These are phyloP conservation scores for Trifolium dubium DNA, from an alignment of 306 rosid genomes.

Conservation along the genomic window DNA sequence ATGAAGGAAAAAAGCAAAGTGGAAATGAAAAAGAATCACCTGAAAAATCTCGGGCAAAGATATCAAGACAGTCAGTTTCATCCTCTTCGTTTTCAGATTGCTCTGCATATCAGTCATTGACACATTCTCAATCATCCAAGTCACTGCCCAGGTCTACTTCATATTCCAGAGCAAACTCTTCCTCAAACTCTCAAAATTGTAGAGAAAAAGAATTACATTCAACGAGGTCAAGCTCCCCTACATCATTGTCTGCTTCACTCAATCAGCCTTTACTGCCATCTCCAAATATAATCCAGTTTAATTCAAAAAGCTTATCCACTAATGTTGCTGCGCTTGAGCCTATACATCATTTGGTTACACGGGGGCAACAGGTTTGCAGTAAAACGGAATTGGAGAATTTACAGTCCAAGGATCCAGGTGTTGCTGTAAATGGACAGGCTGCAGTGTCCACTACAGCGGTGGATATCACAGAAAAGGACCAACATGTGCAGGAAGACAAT, in stretches of 20 bases:
- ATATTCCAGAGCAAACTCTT: background rate
- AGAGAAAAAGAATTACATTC: background rate
- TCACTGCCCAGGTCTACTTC: background rate
- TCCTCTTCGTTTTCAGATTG: background rate
- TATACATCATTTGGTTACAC: background rate
- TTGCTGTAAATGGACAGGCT: slow-evolving; percentile 5
- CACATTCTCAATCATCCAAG: background rate
- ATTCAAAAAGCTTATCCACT: background rate
- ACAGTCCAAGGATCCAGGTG: background rate
- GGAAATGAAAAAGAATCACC: background rate
- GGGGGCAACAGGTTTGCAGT: background rate
- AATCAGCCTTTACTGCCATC: background rate
- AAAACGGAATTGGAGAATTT: background rate
- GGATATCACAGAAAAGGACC: slow-evolving; percentile 42
- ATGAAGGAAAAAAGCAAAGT: background rate
- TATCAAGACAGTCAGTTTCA: background rate
- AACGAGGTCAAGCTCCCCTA: background rate
- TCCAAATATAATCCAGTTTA: background rate
- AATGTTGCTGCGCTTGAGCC: background rate
- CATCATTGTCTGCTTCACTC: background rate
- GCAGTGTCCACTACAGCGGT: slow-evolving; percentile 30
- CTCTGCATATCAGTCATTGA: background rate
- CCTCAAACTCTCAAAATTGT: background rate
- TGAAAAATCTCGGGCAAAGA: background rate
- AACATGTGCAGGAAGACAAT: slow-evolving; percentile 39